Base-by-base conservation (phyloP, 352 stramenopile genomes). In the Phytopythium vexans region DNA sequence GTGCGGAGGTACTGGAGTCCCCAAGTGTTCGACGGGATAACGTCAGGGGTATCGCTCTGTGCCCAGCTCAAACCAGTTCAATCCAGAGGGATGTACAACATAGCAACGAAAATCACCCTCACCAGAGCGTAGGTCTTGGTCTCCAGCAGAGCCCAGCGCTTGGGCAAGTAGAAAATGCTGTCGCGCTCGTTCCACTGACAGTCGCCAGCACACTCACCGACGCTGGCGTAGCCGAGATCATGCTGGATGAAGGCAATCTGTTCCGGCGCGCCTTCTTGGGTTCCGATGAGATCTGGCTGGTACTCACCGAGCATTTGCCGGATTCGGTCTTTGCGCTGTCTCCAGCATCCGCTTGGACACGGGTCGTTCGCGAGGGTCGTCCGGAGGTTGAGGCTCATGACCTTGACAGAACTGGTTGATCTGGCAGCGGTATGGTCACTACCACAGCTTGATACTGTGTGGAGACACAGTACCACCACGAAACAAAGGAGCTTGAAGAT, bases 321-420 rank as follows among this genome's bases (percentile, higher is more conserved):
- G 11, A 52, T 59, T 11, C 77, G 72, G 8, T 41, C 48, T 49
- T 88, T 79, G 52, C 80, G 80, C 44, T 68, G 45, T 2, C 62
- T 59, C 81, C 81, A 91, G 54, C 81, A 91, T n/a, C 81, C 81
- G 31, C 51, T 60, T 0, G 76, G 74, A 51, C 77, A 91, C 8
- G 77, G 69, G 21, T 90, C 77, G 9, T 74, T 77, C 11, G 80
- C 80, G 9, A 82, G 56, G 12, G 77, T 77, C 38, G 80, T 90
- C 42, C 80, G 77, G 34, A 90, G 39, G 40, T 90, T 90, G 53
- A 90, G 86, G 51, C 70, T 88, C 77, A 88, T 88, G 32, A 88
- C 68, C 37, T 81, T 81, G 46, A 86, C 48, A 6, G 36, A 27
- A 3, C 14, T 54, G 35, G 16, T 6, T 9, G 48, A 11, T 6